Conservation (phyloP, 106 monocot species). For the Dactylorhiza incarnata region DNA sequence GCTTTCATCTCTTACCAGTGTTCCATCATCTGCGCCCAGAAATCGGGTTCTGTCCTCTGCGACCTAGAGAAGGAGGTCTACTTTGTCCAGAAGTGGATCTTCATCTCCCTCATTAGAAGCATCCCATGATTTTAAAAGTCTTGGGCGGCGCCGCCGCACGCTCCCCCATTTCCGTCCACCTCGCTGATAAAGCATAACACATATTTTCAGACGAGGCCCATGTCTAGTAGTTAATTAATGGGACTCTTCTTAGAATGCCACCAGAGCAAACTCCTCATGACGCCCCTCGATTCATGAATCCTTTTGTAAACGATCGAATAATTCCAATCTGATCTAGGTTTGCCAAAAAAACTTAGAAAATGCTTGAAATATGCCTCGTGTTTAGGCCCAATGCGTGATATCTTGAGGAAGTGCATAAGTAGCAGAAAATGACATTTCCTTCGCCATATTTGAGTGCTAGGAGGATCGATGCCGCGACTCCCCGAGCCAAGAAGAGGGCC, state of each 20-base stretch:
- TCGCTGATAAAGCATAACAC: constrained; percentile 46
- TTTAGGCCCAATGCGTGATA: constrained; percentile 72
- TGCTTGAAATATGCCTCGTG: constrained; percentile 50
- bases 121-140: constrained; percentile 63
- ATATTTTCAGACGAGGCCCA: constrained; percentile 37
- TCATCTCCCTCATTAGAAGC: constrained; percentile 58
- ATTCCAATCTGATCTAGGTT: constrained; percentile 52
- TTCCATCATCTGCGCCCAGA: constrained; percentile 33
- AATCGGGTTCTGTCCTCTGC: constrained; percentile 48
- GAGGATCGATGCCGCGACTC: constrained; percentile 48
- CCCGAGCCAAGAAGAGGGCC: constrained; percentile 72
- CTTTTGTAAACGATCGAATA: constrained; percentile 69
- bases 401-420: constrained; percentile 57
- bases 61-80: constrained; percentile 95
- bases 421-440: constrained; percentile 89
- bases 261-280: constrained; percentile 77
- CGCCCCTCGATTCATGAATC: constrained; percentile 80
- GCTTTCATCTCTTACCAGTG: no score
- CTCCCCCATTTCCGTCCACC: constrained; percentile 52
- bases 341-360: constrained; percentile 39
- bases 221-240: constrained; percentile 50
- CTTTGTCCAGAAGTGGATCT: constrained; percentile 83
- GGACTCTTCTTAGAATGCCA: constrained; percentile 66
- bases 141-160: constrained; percentile 42
- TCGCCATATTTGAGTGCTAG: constrained; percentile 85